Base-by-base conservation (phyloP, 208 protist genomes). In the Naegleria lovaniensis region DNA sequence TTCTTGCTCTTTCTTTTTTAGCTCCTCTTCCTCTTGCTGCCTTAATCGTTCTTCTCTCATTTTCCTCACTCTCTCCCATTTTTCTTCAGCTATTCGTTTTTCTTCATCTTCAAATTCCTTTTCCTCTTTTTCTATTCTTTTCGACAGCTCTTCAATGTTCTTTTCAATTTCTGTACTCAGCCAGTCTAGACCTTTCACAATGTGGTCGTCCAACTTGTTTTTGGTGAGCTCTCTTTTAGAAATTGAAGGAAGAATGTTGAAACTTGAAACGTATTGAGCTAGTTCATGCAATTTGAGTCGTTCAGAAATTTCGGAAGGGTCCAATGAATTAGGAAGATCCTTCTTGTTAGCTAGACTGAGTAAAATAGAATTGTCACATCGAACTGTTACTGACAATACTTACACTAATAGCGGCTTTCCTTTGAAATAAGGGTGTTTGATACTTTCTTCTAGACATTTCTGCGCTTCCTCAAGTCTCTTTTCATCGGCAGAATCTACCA, bases 401-500 rank as follows among this genome's bases (percentile, higher is more conserved):
- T 48, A 85, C 83, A 88, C 36, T 58, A 88, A 43, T 0, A 88
- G 22, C 33, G 41, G 19, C 38, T 88, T 88, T 29, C 85, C 85
- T 40, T 33, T 58, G 55, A 88, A 88, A 13, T 58, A 58, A 36
- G 85, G 85, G 36, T 88, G 39, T 29, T 58, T 51, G 36, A 88
- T 39, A 58, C 22, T 36, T 11, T 88, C 85, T 33, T 76, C 67
- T 0, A 90, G 36, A 7, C 25, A 22, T 86, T 67, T 6, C 33
- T 38, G 67, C 0, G 88, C 38, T 76, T 90, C 88, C 55, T 84
- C 88, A 6, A 90, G 25, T 39, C 88, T 52, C 6, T 90, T 51
- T 58, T 55, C 41, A 85, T 90, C 88, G 1, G 88, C 9, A 90
- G 88, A 90, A 38, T 90, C 88, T 3, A 90, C 16, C 36, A 90